Conservation (phyloP, 768 basidiomycete genomes). For the Pisolithus sp. region DNA sequence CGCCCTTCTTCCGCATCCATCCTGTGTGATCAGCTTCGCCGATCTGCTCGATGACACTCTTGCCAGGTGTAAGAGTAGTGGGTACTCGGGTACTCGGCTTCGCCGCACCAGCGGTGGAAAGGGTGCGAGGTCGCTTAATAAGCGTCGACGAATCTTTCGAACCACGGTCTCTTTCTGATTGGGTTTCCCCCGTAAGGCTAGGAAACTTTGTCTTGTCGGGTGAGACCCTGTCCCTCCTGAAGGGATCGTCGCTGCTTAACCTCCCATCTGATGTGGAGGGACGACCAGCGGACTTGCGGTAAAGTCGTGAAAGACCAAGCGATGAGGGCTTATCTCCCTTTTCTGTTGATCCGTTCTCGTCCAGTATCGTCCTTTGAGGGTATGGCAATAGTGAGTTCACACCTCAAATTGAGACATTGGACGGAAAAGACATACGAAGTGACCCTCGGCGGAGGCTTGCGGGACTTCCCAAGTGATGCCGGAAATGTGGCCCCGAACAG, state of each 20-base stretch:
- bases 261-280: slow-evolving; percentile 37
- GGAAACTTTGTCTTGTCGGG: slow-evolving; percentile 12
- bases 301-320: slow-evolving; percentile 46
- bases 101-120: slow-evolving; percentile 17
- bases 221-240: slow-evolving; percentile 18
- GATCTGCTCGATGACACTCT: slow-evolving; percentile 83
- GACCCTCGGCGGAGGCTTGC: slow-evolving; percentile 80
- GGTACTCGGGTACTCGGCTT: slow-evolving; percentile 16
- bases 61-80: slow-evolving; percentile 48
- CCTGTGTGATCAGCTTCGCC: slow-evolving; percentile 86
- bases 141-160: slow-evolving; percentile 35
- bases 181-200: slow-evolving; percentile 10
- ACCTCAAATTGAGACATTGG: slow-evolving; percentile 2
- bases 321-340: slow-evolving; percentile 31
- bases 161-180: slow-evolving; percentile 13
- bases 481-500: slow-evolving; percentile 71
- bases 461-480: slow-evolving; percentile 53
- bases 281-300: slow-evolving; percentile 38
- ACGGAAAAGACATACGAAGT: slow-evolving; percentile 44
- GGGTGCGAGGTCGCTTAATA: slow-evolving; percentile 48
- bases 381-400: background rate
- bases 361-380: slow-evolving; percentile 24
- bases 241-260: slow-evolving; percentile 19
- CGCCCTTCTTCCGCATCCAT: slow-evolving; percentile 95
- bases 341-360: slow-evolving; percentile 32